Base-by-base conservation (phyloP, 2,329 filamentous ascomycete species). In the Coniochaeta pulveracea region DNA sequence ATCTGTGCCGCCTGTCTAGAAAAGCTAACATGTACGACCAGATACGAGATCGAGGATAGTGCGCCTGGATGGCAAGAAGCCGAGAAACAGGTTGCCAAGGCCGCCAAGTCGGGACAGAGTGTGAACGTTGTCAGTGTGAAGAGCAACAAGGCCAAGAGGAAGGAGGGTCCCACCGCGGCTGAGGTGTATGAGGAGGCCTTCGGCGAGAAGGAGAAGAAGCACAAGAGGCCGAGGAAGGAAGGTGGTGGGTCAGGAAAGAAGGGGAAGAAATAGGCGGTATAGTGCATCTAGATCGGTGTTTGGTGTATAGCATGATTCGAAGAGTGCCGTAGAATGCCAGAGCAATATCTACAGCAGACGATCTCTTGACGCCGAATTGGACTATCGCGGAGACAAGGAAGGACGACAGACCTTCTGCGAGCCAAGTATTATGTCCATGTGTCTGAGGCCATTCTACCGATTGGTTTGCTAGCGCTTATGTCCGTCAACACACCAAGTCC, bases 91-190 rank as follows among this genome's bases (percentile, higher is more conserved):
- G 76, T 94, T 19, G 57, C 65, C 14, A 66, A 54, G 35, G 69
- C 71, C 2, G 47, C 62, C 25, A 69, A 71, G 54, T 65, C 59
- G 17, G 72, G 72, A 8, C 65, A 69, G 33, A 61, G 64, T 30
- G 73, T 67, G 47, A 66, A 67, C 11, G 80, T 77, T 0, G 85
- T 95, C 18, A 88, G 82, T 51, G 75, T 96, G 35, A 91, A 88
- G 66, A 74, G 76, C n/a, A 64, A 64, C 37, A 85, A 86, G 58
- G 47, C 58, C 41, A 89, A 91, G 66, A 68, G 85, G 46, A 93
- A 93, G 60, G 81, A 74, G 0, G 64, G 60, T 7, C 55, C 56
- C 37, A 72, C 69, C 11, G 75, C 72, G 4, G 63, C 61, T 15
- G 76, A 80, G 47, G 66, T 78, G 11, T 79, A 76, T 45, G 74